phyloP scores from a whole-genome alignment of 2,329 filamentous ascomycete genomes.

The Claviceps capensis region DNA sequence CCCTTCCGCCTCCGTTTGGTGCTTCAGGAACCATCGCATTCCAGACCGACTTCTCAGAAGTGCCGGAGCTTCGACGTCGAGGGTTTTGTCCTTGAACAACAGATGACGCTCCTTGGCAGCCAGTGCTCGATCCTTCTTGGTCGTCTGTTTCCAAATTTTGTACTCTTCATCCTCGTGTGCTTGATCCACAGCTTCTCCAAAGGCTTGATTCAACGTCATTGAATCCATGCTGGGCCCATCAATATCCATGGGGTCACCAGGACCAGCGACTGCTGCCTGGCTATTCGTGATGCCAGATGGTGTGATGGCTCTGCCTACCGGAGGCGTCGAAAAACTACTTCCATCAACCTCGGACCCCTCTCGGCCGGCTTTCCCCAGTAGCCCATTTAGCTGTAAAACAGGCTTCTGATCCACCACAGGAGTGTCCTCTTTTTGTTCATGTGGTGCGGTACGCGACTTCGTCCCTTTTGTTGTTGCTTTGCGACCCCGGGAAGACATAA shows the following conservation, averaged over 20 bases:
- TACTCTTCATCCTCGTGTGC: conserved; percentile 85
- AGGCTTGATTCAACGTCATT: conserved; percentile 46
- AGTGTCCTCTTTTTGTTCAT: conserved; percentile 65
- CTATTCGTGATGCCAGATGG: conserved; percentile 56
- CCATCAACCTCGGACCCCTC: conserved; percentile 76
- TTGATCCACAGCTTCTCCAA: conserved; percentile 57
- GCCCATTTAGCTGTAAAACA: conserved; percentile 49
- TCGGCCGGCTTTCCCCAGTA: conserved; percentile 41
- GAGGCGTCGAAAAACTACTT: conserved; percentile 75
- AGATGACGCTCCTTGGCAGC: conserved; percentile 76
- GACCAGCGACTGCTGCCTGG: conserved; percentile 51
- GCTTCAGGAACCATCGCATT: conserved; percentile 78
- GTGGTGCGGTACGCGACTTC: conserved; percentile 60
- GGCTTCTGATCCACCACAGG: conserved; percentile 66
- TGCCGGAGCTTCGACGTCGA: conserved; percentile 81
- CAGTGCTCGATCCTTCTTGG: conserved; percentile 83
- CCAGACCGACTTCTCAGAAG: conserved; percentile 71
- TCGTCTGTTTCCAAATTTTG: conserved; percentile 97
- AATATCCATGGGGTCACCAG: conserved; percentile 75
- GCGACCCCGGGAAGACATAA: conserved; percentile 91
- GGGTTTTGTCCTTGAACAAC: conserved; percentile 70
- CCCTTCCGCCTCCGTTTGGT: conserved; percentile 55
- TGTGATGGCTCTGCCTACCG: conserved; percentile 59
- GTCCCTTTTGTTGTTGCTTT: conserved; percentile 68
- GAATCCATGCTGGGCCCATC: conserved; percentile 62